A percentile compares a stretch with the other conserved stretches of the same genome.
These are phyloP conservation scores for Mycena sanguinolenta DNA, from an alignment of 768 basidiomycete genomes.

Conservation along the genomic window DNA sequence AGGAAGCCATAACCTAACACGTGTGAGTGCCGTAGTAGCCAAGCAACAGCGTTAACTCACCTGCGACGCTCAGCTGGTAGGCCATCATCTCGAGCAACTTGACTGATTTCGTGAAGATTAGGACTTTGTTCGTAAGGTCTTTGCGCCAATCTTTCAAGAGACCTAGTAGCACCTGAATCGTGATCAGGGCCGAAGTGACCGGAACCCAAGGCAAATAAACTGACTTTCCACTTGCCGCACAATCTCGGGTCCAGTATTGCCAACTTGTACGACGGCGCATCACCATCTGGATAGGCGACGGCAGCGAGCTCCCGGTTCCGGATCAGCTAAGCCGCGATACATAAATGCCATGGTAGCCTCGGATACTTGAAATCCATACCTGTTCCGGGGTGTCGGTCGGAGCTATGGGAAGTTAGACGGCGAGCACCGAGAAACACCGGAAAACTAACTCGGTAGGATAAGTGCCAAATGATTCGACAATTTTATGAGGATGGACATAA, in stretches of 20 bases:
- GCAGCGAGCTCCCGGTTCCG: conserved; percentile 74
- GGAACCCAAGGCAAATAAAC: conserved; percentile 67
- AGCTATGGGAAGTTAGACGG: conserved; percentile 53
- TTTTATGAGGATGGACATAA: conserved; percentile 86
- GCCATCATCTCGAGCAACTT: conserved; percentile 90
- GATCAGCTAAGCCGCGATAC: conserved; percentile 45
- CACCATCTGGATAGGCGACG: conserved; percentile 71
- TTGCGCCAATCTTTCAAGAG: conserved; percentile 77
- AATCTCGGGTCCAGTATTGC: conserved; percentile 74
- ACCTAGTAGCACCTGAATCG: conserved; percentile 12
- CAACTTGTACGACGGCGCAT: conserved; percentile 69
- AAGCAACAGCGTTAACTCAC: conserved; percentile 55
- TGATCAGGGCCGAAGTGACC: neutral
- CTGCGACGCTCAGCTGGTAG: conserved; percentile 69
- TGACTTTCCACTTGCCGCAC: conserved; percentile 89
- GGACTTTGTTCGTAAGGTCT: conserved; percentile 82
- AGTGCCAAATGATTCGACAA: conserved; percentile 90
- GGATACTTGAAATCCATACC: conserved; percentile 49
- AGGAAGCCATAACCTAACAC: conserved; percentile 69
- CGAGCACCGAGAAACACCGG: neutral
- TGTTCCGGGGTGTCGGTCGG: conserved; percentile 79
- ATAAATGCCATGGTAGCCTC: conserved; percentile 18
- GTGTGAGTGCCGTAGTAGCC: conserved; percentile 16
- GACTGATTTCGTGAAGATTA: conserved; percentile 94
- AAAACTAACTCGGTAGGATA: conserved; percentile 78